Evolutionary conservation across 2,329 filamentous ascomycete species (phyloP).

Genomic region (Hansfordia pulvinata): DNA sequence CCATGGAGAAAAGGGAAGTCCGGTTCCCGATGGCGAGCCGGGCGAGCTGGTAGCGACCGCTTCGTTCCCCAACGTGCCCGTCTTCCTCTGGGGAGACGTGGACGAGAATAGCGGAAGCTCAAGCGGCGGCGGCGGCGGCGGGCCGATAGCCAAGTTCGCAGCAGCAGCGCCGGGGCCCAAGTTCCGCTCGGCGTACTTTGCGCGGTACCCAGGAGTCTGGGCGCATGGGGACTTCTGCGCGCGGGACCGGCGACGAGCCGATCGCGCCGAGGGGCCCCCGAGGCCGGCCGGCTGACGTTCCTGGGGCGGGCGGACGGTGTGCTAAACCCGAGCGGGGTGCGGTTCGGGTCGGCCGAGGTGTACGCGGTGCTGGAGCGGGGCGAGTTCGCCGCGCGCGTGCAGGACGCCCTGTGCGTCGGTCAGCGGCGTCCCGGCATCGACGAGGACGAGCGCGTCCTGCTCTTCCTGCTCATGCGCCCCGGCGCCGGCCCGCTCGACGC

Average conservation of each 20-base stretch:
- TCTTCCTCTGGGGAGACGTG: slow-evolving; percentile 47
- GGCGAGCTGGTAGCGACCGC: slow-evolving; percentile 62
- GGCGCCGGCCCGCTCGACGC: slow-evolving; percentile 38
- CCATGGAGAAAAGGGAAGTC: slow-evolving; percentile 23
- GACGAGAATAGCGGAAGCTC: too few relatives aligned
- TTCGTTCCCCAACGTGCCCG: slow-evolving; percentile 65
- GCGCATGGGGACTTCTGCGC: slow-evolving; percentile 77
- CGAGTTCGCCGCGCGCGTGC: slow-evolving; percentile 46
- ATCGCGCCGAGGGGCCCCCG: too few relatives aligned
- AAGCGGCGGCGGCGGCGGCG: not conserved
- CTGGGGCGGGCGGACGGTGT: slow-evolving; percentile 66
- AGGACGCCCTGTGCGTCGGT: slow-evolving; percentile 69
- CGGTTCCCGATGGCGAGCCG: slow-evolving; percentile 43
- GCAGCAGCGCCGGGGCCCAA: slow-evolving; percentile 33
- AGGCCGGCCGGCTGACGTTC: slow-evolving; percentile 49
- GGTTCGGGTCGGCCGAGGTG: slow-evolving; percentile 71
- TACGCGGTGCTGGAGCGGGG: slow-evolving; percentile 56
- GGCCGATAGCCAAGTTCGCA: slow-evolving; percentile 8
- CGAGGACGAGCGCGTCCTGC: slow-evolving; percentile 37
- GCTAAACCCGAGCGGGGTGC: slow-evolving; percentile 63
- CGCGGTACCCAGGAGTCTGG: slow-evolving; percentile 56
- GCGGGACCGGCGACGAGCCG: slow-evolving; percentile 57
- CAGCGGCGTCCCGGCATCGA: slow-evolving; percentile 47
- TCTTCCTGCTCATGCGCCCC: slow-evolving; percentile 42
- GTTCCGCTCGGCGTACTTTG: slow-evolving; percentile 49